Evolutionary conservation across 176 grass and related monocot genomes (phyloP), one percentile per base, ranked within the genome.

Genomic region (Aegilops longissima): DNA sequence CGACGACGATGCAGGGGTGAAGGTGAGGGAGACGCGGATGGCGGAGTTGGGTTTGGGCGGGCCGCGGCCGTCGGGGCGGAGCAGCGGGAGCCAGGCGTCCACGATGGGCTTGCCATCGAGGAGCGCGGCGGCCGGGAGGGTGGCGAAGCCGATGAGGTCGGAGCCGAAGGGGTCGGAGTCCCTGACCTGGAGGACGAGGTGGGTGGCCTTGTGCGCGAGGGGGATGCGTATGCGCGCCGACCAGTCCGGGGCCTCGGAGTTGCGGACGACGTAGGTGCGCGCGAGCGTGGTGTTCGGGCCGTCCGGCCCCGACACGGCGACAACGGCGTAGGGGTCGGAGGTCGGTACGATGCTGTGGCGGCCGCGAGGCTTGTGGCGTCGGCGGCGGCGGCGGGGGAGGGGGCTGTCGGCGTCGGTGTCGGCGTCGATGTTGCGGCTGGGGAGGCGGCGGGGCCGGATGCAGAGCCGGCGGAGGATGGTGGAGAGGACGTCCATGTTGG

Each of bases 401-500:
- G 12, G 56, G 21, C 63, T 35, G 6, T 16, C 83, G 14, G 2
- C 9, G 7, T 58, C 9, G 39, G 24, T 20, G 1, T 70, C 67
- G 5, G 9, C 68, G 5, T 67, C 69, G 2, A 45, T 0, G 10
- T 87, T 67, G 63, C 74, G 86, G 16, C 6, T 21, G 62, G n/a
- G 0, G 39, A 13, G 33, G 24, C 12, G 54, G 18, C 12, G 6
- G 11, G 13, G 59, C 61, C 84, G 70, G 61, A 92, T 38, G 80
- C 93, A 98, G 47, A 66, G 24, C 56, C 86, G 83, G 81, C 91
- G 93, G 62, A 98, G 61, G 83, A 71, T 6, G 34, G 89, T 77
- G 80, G 93, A 89, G 83, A 90, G 80, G 45, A 92, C 2, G 90
- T 98, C 93, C 87, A 93, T 94, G 87, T 98, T 98, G 62, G 93